Percentiles rank a stretch among this genome's conserved stretches.
These are phyloP conservation scores for Hyphodiscus hymeniophilus DNA, from an alignment of 495 filamentous ascomycete species.

Conservation along the genomic window DNA sequence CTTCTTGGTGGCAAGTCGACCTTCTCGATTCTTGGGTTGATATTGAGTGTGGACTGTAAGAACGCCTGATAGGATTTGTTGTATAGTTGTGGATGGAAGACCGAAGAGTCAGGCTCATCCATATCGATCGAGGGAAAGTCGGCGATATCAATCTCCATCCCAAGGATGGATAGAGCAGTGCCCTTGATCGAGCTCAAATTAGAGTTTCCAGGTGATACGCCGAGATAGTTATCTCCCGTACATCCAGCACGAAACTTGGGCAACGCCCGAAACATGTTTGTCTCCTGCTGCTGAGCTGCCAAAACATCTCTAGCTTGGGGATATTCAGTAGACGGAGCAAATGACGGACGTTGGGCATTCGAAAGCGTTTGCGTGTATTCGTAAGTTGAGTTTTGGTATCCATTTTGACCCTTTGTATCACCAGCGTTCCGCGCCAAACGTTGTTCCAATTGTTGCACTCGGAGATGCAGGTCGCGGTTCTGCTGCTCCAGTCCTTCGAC, in stretches of 20 bases:
- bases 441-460: slow-evolving; percentile 43
- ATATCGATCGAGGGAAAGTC: slow-evolving; percentile 58
- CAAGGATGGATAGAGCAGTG: slow-evolving; percentile 63
- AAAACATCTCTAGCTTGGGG: slow-evolving; percentile 8
- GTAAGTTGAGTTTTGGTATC: slow-evolving; percentile 16
- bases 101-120: slow-evolving; percentile 46
- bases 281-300: slow-evolving; percentile 30
- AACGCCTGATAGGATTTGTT: slow-evolving; percentile 65
- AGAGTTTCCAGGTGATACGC: slow-evolving; percentile 57
- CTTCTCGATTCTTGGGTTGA: slow-evolving; percentile 45
- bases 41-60: slow-evolving; percentile 49
- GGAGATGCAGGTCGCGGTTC: slow-evolving; percentile 43
- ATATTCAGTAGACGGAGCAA: slow-evolving; percentile 12
- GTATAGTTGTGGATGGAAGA: slow-evolving; percentile 35
- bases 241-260: slow-evolving; percentile 44
- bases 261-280: slow-evolving; percentile 31
- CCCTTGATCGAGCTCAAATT: slow-evolving; percentile 66
- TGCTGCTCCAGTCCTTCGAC: slow-evolving; percentile 53
- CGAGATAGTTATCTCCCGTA: slow-evolving; percentile 61
- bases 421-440: slow-evolving; percentile 26
- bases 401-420: slow-evolving; percentile 21
- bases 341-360: background rate
- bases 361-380: slow-evolving; percentile 5
- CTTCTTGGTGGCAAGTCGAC: slow-evolving; percentile 46
- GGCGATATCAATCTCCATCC: slow-evolving; percentile 68